Conservation (phyloP, 805 yeast species). For the Yarrowia osloensis region DNA sequence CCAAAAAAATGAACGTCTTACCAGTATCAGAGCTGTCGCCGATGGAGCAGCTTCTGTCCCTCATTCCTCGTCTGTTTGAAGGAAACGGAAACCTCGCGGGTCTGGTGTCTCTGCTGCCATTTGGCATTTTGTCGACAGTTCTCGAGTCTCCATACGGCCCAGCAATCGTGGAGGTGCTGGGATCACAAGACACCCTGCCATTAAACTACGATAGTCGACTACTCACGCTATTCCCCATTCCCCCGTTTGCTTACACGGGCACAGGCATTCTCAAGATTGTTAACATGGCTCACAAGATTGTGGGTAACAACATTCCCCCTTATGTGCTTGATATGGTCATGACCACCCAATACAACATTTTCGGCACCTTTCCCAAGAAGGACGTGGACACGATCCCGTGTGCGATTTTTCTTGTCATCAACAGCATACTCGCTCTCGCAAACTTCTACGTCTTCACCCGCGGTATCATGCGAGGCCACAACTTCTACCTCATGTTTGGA, state of each 20-base stretch:
- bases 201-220: neutral
- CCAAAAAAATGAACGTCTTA: neutral
- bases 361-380: constrained; percentile 62
- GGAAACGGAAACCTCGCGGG: constrained; percentile 15
- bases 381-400: constrained; percentile 59
- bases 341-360: constrained; percentile 44
- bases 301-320: neutral
- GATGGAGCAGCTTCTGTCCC: neutral
- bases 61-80: neutral
- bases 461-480: constrained; percentile 58
- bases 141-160: constrained; percentile 4
- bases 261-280: constrained; percentile 9
- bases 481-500: constrained; percentile 58
- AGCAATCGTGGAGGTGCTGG: neutral
- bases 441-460: constrained; percentile 52
- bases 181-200: neutral
- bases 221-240: neutral
- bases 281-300: neutral
- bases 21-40: neutral
- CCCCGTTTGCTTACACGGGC: neutral
- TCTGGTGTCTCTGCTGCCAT: neutral
- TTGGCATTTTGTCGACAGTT: neutral
- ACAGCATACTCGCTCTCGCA: constrained; percentile 50
- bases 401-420: constrained; percentile 57
- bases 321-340: neutral